phyloP scores from a whole-genome alignment of 805 yeast genomes.

The Kazachstania kunashirensis region DNA sequence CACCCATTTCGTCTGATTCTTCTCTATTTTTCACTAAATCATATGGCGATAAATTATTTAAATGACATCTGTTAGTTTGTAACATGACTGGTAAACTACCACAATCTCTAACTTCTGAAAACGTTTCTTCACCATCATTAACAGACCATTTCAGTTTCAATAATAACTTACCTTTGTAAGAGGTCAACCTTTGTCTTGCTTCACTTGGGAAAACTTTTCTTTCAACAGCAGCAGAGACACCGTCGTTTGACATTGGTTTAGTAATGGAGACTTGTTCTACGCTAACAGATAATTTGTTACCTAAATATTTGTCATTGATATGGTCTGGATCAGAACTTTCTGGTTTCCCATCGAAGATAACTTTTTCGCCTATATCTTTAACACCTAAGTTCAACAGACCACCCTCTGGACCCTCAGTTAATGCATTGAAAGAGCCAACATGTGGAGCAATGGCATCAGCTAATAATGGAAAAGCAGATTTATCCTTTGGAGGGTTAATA shows the following conservation, averaged over 20 bases:
- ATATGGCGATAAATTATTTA: constrained; percentile 72
- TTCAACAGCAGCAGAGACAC: constrained; percentile 62
- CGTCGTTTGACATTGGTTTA: constrained; percentile 50
- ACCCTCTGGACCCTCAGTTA: constrained; percentile 79
- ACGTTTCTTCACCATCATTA: constrained; percentile 74
- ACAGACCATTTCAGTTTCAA: constrained; percentile 78
- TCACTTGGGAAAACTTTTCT: constrained; percentile 76
- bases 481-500: constrained; percentile 80
- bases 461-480: constrained; percentile 70
- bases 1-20: constrained; percentile 94
- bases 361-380: constrained; percentile 77
- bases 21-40: constrained; percentile 72
- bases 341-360: constrained; percentile 63
- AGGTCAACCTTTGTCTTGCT: constrained; percentile 79
- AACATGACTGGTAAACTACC: constrained; percentile 91
- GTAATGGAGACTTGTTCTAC: constrained; percentile 85
- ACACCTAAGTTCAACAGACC: constrained; percentile 80
- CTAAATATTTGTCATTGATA: constrained; percentile 49
- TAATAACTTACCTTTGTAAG: constrained; percentile 71
- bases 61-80: constrained; percentile 82
- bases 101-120: constrained; percentile 72
- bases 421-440: constrained; percentile 90
- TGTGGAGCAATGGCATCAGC: constrained; percentile 91
- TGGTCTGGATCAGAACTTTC: constrained; percentile 9
- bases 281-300: constrained; percentile 76